Evolutionary conservation across 116 monocot species (phyloP), one percentile per base, ranked within the genome.

Genomic region (Zostera marina): DNA sequence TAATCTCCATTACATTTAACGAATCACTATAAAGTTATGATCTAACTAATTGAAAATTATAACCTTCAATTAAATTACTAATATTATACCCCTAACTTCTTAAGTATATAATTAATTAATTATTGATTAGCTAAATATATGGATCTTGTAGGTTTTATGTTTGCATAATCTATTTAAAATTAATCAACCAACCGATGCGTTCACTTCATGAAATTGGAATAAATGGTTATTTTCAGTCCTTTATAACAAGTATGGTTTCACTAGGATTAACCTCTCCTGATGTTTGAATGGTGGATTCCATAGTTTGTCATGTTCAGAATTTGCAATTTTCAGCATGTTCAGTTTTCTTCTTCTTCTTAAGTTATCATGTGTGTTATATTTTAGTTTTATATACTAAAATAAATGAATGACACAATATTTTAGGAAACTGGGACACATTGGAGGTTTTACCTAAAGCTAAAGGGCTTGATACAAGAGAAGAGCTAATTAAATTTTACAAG

Each of bases 361-460:
- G 22, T 9, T 21, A 5, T 24, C 11, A 14, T 23, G 22, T 11
- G 23, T 6, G 53, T 10, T 10, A 45, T 9, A 21, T 54, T 20
- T 23, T 54, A 12, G 17, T 54, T 54, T 54, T 24, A 54, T 22
- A 9, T 54, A 19, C 48, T 48, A 4, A 42, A 45, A 45, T 43
- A 11, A 43, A 11, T 43, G 14, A 14, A 39, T 57, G 57, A 41
- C 9, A 40, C 4, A 32, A 25, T 57, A 3, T 42, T 61, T 11
- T 76, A 94, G 94, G 94, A 59, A 94, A 72, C 68, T 88, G 88
- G 88, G 68, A 88, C 59, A 88, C 94, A 38, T 66, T 94, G 59
- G 85, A 84, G 69, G 76, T 71, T 59, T 69, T 65, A 47, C 88
- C 94, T 47, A 94, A 77, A 70, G 71, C 64, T 32, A 88, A 78